Conservation (phyloP, 768 basidiomycete genomes). For the Leccinum subgranulosum region DNA sequence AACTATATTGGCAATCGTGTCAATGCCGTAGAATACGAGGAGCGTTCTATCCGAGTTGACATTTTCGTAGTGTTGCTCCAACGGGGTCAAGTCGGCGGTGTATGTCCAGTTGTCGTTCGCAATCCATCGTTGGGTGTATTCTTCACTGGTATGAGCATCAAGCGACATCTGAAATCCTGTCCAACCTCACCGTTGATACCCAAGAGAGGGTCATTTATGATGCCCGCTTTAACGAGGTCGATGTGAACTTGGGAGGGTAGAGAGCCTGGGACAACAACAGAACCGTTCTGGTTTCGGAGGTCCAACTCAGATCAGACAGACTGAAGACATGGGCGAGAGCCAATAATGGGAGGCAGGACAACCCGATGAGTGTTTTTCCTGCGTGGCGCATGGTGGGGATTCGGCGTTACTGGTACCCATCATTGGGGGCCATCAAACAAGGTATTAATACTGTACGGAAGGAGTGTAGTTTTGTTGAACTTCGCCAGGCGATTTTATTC, state of each 20-base stretch:
- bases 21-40: slow-evolving; percentile 54
- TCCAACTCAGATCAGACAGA: slow-evolving; percentile 49
- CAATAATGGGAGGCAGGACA: slow-evolving; percentile 9
- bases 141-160: slow-evolving; percentile 23
- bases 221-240: slow-evolving; percentile 48
- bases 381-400: neutral
- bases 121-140: slow-evolving; percentile 56
- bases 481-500: too few relatives aligned
- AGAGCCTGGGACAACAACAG: slow-evolving; percentile 48
- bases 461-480: too few relatives aligned
- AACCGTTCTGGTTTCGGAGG: slow-evolving; percentile 50
- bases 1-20: slow-evolving; percentile 56
- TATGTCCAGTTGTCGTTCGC: slow-evolving; percentile 58
- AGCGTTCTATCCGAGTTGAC: slow-evolving; percentile 32
- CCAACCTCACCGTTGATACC: slow-evolving; percentile 47
- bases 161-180: neutral
- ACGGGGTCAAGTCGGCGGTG: slow-evolving; percentile 49
- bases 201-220: slow-evolving; percentile 52
- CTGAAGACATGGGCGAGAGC: slow-evolving; percentile 33
- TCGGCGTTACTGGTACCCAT: too few relatives aligned
- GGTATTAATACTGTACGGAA: too few relatives aligned
- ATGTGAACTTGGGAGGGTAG: slow-evolving; percentile 55
- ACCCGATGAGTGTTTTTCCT: neutral
- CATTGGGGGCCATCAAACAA: too few relatives aligned
- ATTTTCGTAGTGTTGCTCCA: slow-evolving; percentile 27